Base-by-base conservation (phyloP, 768 basidiomycete species). In the Boletus subcaerulescens region DNA sequence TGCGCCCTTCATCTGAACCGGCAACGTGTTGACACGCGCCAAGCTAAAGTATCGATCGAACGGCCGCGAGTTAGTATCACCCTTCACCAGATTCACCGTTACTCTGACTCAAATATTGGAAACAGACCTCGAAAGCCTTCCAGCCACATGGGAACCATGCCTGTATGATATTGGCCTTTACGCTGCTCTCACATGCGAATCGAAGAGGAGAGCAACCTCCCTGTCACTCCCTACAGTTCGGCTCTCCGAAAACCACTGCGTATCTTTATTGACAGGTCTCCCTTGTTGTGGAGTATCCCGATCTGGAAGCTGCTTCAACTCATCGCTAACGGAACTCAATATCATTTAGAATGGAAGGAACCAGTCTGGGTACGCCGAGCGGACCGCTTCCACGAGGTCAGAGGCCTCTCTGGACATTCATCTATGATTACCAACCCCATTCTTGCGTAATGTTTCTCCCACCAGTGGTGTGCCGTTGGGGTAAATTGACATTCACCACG, bases 281-380 rank as follows among this genome's bases (percentile, higher is more conserved):
- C 26, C n/a, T 53, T 40, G 36, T 53, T 42, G 20, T 6, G 18
- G 39, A 46, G 41, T 33, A 39, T n/a, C 48, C 55, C 50, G 45
- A 66, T 60, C 55, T 35, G 50, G 58, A 40, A 47, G 15, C 13
- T 46, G 43, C 52, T 49, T 47, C 29, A 36, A 29, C 47, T 43
- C 43, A 38, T 50, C 40, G 33, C 46, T 35, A 35, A 54, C 53
- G 50, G 57, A 57, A 49, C 53, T 55, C 53, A 50, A 59, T 56
- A 59, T 56, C 35, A 5, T 62, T 56, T 50, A 55, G 53, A 62
- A 67, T 65, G 60, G 65, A 63, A 65, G 47, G 10, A 45, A 17
- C 46, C 53, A 32, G 9, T 31, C 42, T 48, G 48, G n/a, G 29
- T 51, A 31, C 7, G n/a, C n/a, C n/a, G 35, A 47, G 56, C 53